Evolutionary conservation across 2,329 filamentous ascomycete genomes (phyloP), one percentile per base, ranked within the genome.

Genomic region (Aspergillus fumigatus): DNA sequence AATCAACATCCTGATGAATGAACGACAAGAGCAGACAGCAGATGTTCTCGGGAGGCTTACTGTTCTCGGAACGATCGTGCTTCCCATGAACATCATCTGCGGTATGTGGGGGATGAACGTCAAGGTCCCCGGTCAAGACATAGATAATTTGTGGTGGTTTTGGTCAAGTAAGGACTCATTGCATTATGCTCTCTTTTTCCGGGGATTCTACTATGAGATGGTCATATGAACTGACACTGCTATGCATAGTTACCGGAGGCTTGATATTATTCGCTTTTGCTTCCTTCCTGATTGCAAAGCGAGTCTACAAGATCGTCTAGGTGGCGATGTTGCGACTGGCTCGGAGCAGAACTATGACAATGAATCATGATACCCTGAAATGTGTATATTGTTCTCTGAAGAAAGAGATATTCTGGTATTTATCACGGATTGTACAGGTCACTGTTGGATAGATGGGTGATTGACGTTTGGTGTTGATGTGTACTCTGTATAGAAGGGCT

Each of bases 101-200:
- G 94, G 94, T 64, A 86, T 97, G 67, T 99, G 93, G 92, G 94
- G 93, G 52, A 97, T 97, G 93, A 99, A 99, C 80, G 89, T 93
- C 38, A 91, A 90, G 80, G 94, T 99, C 0, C 94, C 94, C 0
- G 94, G 94, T 1, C 93, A 97, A 73, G 88, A 93, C 48, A 79
- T 86, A 57, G 91, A 95, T 62, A 88, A 88, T 66, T 75, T 93
- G 52, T 79, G 77, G 25, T 94, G 89, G 89, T 94, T 92, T 71
- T 84, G 81, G 70, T 85, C 80, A 17, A 80, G 77, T 79, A 73
- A 55, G 72, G 65, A 10, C 21, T 40, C 50, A 38, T 52, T 53
- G 23, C 53, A 57, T 51, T 21, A 53, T 49, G 9, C 32, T 27
- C 29, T 48, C 40, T 55, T 35, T 3, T 35, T 3, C n/a, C 23